A percentile compares a stretch with the other conserved stretches of the same genome.
phyloP scores from a whole-genome alignment of 805 yeast genomes.

The Candida dajiaensis region DNA sequence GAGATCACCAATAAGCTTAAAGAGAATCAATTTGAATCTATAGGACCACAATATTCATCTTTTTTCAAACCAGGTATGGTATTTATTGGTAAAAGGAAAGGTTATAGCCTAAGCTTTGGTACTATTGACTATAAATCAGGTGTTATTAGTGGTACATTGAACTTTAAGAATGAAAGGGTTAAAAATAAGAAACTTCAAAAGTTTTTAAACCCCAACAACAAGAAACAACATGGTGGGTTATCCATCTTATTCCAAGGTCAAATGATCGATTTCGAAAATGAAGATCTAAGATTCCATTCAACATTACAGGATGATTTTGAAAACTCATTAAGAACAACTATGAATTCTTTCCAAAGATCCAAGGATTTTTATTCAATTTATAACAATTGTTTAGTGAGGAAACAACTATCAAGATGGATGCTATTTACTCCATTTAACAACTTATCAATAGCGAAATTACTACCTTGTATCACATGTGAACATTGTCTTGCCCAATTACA shows the following conservation, averaged over 20 bases:
- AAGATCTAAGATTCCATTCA: conserved; percentile 13
- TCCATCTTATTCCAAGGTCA: conserved; percentile 7
- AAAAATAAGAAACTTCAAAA: background rate
- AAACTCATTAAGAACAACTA: background rate
- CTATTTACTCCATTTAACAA: conserved; percentile 16
- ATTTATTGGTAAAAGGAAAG: conserved; percentile 5
- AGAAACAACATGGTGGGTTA: background rate
- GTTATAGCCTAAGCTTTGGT: conserved; percentile 5
- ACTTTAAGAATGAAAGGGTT: background rate
- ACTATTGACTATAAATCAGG: conserved; percentile 1
- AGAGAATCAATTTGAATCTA: conserved; percentile 5
- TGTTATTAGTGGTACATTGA: background rate
- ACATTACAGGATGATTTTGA: conserved; percentile 1
- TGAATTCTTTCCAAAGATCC: background rate
- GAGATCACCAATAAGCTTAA: background rate
- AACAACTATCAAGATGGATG: conserved; percentile 19
- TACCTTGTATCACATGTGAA: conserved; percentile 11
- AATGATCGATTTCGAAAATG: conserved; percentile 17
- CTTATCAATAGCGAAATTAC: conserved; percentile 1
- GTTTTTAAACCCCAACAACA: background rate
- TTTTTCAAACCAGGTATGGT: conserved; percentile 15
- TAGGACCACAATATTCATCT: conserved; percentile 10
- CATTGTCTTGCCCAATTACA: conserved; percentile 15
- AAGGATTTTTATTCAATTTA: conserved; percentile 6
- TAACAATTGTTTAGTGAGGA: conserved; percentile 8